These are phyloP conservation scores for Populus hybrid DNA, from an alignment of 441 rosid genomes.

Conservation along the genomic window DNA sequence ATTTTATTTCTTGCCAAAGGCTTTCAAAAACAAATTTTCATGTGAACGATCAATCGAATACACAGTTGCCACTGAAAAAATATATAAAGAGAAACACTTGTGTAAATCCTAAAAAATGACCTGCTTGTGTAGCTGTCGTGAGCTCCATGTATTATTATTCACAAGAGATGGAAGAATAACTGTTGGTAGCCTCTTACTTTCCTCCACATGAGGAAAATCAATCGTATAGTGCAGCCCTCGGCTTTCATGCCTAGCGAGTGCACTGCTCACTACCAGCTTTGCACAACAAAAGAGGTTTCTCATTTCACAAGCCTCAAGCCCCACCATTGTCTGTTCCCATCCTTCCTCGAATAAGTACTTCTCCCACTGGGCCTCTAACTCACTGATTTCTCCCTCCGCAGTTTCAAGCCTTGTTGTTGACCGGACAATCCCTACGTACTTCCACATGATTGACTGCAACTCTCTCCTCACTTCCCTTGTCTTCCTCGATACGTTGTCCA, in stretches of 20 bases:
- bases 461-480: slow-evolving; percentile 71
- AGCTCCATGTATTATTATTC: slow-evolving; percentile 65
- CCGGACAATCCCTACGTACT: slow-evolving; percentile 82
- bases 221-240: slow-evolving; percentile 91
- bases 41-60: slow-evolving; percentile 8
- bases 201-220: slow-evolving; percentile 68
- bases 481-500: slow-evolving; percentile 40
- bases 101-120: slow-evolving; percentile 24
- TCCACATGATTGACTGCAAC: slow-evolving; percentile 88
- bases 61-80: neutral
- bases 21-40: slow-evolving; percentile 12
- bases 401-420: slow-evolving; percentile 68
- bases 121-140: slow-evolving; percentile 60
- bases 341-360: slow-evolving; percentile 71
- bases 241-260: slow-evolving; percentile 88
- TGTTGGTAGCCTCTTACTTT: slow-evolving; percentile 85
- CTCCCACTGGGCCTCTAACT: slow-evolving; percentile 81
- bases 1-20: neutral
- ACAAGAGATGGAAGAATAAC: slow-evolving; percentile 59
- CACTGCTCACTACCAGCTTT: slow-evolving; percentile 92
- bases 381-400: slow-evolving; percentile 54
- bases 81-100: slow-evolving; percentile 6
- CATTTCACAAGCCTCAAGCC: slow-evolving; percentile 90
- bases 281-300: slow-evolving; percentile 94
- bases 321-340: slow-evolving; percentile 87